These are phyloP conservation scores for Penicillium sp. DNA, from an alignment of 2,329 filamentous ascomycete species.

Conservation along the genomic window DNA sequence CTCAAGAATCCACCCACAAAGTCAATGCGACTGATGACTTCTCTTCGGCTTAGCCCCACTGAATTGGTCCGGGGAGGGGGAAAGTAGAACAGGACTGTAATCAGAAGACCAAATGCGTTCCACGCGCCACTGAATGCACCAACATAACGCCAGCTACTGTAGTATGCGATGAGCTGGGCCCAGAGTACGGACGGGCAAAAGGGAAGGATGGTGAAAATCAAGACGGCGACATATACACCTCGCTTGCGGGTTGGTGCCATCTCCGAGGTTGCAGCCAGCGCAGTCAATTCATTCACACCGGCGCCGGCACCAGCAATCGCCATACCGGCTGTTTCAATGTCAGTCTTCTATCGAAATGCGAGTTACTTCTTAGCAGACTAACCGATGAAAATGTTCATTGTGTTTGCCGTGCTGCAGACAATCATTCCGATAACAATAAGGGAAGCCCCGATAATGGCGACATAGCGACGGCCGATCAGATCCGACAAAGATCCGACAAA, in stretches of 20 bases:
- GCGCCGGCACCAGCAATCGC: constrained; percentile 64
- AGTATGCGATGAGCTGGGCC: constrained; percentile 56
- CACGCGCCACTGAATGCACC: constrained; percentile 45
- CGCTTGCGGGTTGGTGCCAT: constrained; percentile 66
- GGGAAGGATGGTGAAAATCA: constrained; percentile 63
- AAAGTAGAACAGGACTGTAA: constrained; percentile 46
- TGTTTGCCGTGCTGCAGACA: constrained; percentile 57
- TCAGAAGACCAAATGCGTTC: constrained; percentile 43
- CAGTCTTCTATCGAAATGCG: background rate
- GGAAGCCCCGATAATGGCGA: constrained; percentile 56
- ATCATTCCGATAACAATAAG: constrained; percentile 61
- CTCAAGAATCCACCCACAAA: constrained; percentile 52
- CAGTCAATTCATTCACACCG: constrained; percentile 68
- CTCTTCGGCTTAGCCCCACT: constrained; percentile 35
- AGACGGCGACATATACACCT: constrained; percentile 60
- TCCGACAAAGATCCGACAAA: constrained; percentile 68
- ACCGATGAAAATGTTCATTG: constrained; percentile 64
- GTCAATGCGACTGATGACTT: constrained; percentile 50
- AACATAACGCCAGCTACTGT: constrained; percentile 47
- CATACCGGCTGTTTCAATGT: constrained; percentile 47
- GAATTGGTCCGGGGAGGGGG: constrained; percentile 47
- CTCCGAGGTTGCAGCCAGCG: constrained; percentile 67
- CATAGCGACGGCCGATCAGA: constrained; percentile 61
- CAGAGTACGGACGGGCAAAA: constrained; percentile 64
- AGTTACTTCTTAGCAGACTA: constrained; percentile 28